A percentile compares a stretch with the other conserved stretches of the same genome.
phyloP scores from a whole-genome alignment of 768 basidiomycete species.

The Rhizopogon sp. region DNA sequence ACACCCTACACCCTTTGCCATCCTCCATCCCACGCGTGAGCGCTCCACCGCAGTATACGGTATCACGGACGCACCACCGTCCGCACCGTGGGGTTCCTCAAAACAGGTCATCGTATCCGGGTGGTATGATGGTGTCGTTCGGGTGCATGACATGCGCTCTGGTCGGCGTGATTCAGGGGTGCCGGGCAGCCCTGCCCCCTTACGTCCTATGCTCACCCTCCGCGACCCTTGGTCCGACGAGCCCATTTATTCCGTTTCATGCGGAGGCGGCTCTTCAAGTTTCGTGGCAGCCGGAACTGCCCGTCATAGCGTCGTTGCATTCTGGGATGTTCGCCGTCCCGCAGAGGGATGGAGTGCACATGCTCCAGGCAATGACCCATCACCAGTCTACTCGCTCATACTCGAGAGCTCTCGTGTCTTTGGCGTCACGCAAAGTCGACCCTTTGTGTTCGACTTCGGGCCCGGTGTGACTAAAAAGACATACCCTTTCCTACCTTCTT shows the following conservation, averaged over 20 bases:
- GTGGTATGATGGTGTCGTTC: slow-evolving; percentile 77
- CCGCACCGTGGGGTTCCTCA: slow-evolving; percentile 66
- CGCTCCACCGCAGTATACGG: slow-evolving; percentile 64
- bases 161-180: slow-evolving; percentile 15
- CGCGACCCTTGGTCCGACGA: slow-evolving; percentile 66
- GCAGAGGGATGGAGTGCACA: slow-evolving; percentile 70
- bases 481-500: slow-evolving; percentile 37
- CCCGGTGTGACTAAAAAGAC: slow-evolving; percentile 52
- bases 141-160: slow-evolving; percentile 68
- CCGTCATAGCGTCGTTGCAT: slow-evolving; percentile 69
- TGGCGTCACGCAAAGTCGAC: slow-evolving; percentile 70
- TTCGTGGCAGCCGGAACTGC: slow-evolving; percentile 76
- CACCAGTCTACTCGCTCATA: slow-evolving; percentile 71
- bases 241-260: slow-evolving; percentile 71
- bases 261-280: slow-evolving; percentile 62
- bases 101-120: slow-evolving; percentile 72
- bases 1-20: slow-evolving; percentile 41
- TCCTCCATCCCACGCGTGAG: slow-evolving; percentile 37
- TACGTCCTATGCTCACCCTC: slow-evolving; percentile 56
- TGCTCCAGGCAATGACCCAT: slow-evolving; percentile 73
- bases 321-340: slow-evolving; percentile 75
- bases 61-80: slow-evolving; percentile 53
- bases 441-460: slow-evolving; percentile 80
- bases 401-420: slow-evolving; percentile 78
- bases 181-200: slow-evolving; percentile 25